phyloP scores from a whole-genome alignment of 2,329 filamentous ascomycete species.

The Cryphonectria parasitica region DNA sequence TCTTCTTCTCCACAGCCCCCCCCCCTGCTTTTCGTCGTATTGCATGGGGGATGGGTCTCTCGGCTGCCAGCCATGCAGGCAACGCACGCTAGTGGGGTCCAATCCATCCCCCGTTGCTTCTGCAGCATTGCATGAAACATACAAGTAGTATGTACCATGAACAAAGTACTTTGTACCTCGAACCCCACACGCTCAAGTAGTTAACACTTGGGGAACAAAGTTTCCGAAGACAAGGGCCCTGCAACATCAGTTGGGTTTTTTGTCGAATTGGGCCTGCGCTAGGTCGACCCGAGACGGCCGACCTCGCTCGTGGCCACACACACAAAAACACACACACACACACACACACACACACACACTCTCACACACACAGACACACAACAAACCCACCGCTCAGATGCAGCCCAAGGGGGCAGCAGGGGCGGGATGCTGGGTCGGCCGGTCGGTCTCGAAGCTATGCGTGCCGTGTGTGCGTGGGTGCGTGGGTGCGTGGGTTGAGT shows the following conservation, averaged over 20 bases:
- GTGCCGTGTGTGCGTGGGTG: background rate
- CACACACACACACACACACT: background rate
- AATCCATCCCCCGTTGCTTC: too few species aligned
- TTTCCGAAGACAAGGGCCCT: background rate
- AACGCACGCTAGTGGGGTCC: background rate
- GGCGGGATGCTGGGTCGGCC: too few species aligned
- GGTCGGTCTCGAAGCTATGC: background rate
- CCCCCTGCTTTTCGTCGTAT: background rate
- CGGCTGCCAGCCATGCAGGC: slow-evolving; percentile 2
- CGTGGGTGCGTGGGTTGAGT: too few species aligned
- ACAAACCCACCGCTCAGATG: too few species aligned
- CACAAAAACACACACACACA: background rate
- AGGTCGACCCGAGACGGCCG: background rate
- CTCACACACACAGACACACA: too few species aligned
- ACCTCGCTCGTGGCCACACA: background rate
- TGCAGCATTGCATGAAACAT: too few species aligned
- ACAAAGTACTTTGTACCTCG: background rate
- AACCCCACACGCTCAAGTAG: too few species aligned
- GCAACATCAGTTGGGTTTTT: too few species aligned
- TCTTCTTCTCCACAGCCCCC: background rate
- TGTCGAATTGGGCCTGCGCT: too few species aligned
- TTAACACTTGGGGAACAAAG: too few species aligned
- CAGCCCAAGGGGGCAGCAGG: too few species aligned
- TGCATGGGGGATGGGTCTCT: background rate
- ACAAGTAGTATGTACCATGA: too few species aligned